Conservation (phyloP, 805 yeast species). For the Cyberlindnera galapagoensis region DNA sequence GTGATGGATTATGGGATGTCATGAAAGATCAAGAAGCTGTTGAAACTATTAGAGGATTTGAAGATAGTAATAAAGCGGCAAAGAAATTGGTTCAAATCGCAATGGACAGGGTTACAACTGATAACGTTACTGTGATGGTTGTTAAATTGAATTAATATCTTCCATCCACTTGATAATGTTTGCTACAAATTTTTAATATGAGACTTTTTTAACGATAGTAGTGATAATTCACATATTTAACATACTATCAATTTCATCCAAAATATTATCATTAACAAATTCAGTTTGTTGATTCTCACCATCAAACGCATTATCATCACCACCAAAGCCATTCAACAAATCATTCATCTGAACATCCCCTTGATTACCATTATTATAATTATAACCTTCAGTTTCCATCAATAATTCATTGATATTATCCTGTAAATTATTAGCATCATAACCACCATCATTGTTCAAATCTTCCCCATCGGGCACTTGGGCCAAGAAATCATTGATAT, state of each 20-base stretch:
- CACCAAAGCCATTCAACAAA: not conserved
- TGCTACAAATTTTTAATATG: not conserved
- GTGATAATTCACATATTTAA: constrained; percentile 11
- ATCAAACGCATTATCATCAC: constrained; percentile 2
- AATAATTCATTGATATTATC: constrained; percentile 20
- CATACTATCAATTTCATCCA: constrained; percentile 23
- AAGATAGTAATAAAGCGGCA: constrained; percentile 62
- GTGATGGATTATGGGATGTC: constrained; percentile 98
- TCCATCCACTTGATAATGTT: not conserved
- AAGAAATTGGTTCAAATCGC: constrained; percentile 65
- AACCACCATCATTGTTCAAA: constrained; percentile 20
- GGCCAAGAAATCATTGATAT: constrained; percentile 22
- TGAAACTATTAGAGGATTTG: constrained; percentile 48
- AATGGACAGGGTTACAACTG: constrained; percentile 72
- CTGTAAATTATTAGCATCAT: constrained; percentile 7
- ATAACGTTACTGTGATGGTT: constrained; percentile 91
- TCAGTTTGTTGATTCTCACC: constrained; percentile 3
- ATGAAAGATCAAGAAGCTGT: constrained; percentile 81
- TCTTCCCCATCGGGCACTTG: constrained; percentile 27
- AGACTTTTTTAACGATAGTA: constrained; percentile 1
- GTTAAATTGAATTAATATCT: constrained; percentile 31
- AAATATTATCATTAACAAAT: constrained; percentile 16
- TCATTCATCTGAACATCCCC: constrained; percentile 7
- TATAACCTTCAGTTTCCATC: constrained; percentile 13
- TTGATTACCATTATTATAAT: constrained; percentile 4